Evolutionary conservation across 148 eudicot genomes (phyloP).

Genomic region (Rhododendron griersonianum): DNA sequence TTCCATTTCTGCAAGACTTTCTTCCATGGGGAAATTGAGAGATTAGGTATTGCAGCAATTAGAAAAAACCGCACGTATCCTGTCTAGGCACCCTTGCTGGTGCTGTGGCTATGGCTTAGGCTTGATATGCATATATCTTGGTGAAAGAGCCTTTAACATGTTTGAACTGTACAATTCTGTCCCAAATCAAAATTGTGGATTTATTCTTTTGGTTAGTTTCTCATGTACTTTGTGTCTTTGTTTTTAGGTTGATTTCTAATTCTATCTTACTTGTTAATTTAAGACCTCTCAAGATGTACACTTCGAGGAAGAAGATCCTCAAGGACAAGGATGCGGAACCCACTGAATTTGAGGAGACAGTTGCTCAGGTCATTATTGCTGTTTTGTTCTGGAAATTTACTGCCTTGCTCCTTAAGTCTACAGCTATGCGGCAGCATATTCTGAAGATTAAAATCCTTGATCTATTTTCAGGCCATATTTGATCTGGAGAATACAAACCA

Average conservation of each 20-base stretch:
- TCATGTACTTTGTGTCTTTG: background rate
- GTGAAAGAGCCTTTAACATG: background rate
- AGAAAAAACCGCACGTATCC: background rate
- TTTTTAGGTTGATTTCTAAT: background rate
- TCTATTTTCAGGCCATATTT: slow-evolving; percentile 53
- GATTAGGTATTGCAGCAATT: background rate
- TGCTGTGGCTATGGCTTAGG: background rate
- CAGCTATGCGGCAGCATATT: background rate
- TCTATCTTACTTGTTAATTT: background rate
- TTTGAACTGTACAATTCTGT: background rate
- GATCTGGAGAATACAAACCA: slow-evolving; percentile 68
- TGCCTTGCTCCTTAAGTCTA: background rate
- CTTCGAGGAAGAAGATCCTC: slow-evolving; percentile 51
- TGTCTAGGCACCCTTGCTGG: background rate
- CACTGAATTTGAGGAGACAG: slow-evolving; percentile 57
- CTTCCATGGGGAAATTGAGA: background rate
- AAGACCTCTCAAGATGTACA: slow-evolving; percentile 43
- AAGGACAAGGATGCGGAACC: slow-evolving; percentile 68
- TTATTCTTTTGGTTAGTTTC: background rate
- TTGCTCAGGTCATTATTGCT: slow-evolving; percentile 55
- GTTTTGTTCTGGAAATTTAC: background rate
- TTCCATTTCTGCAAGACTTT: background rate
- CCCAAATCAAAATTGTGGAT: background rate
- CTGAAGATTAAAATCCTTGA: background rate
- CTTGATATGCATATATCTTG: background rate